Evolutionary conservation across 208 protist genomes (phyloP), one percentile per base, ranked within the genome.

Genomic region (Trypanosoma boissoni): DNA sequence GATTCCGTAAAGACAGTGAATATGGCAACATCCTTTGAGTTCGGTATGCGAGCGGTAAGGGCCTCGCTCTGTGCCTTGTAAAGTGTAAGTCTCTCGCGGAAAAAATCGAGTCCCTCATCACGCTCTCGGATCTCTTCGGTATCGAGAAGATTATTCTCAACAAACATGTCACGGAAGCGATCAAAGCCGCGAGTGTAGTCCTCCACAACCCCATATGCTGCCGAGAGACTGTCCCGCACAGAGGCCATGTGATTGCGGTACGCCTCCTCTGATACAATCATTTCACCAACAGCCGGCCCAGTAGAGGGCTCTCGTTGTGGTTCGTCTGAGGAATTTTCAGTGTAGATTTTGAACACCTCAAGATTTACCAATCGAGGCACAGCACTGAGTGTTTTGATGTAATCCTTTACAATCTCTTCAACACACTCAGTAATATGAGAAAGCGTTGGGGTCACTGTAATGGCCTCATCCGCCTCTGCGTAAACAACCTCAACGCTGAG

Each of bases 271-370:
- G 80, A 76, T 51, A 89, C 80, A 37, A 98, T 78, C 87, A 97
- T 95, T 57, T 94, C 92, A 26, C 69, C 66, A 27, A 97, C 86
- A 54, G 95, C 88, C 12, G 92, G 89, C 12, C 92, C 94, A 43
- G 75, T 72, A 37, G 76, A 77, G 21, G 74, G 37, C 55, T 84
- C 86, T 48, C 78, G 60, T 9, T 73, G 58, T 18, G 68, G 20
- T 32, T 69, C 64, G 54, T 96, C 85, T 28, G 84, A 71, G 23
- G 76, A 68, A 41, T 86, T 86, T 18, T 87, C 68, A 8, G 87
- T 94, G 70, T 94, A 97, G 16, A 91, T 77, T 60, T 95, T 95
- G 75, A 97, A 97, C 32, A 77, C 64, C 55, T 89, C 80, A 70
- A 95, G 92, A 26, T 70, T 72, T 10, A 92, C 74, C 8, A 97